Conservation (phyloP, 495 filamentous ascomycete species). For the Podospora pseudocomata region DNA sequence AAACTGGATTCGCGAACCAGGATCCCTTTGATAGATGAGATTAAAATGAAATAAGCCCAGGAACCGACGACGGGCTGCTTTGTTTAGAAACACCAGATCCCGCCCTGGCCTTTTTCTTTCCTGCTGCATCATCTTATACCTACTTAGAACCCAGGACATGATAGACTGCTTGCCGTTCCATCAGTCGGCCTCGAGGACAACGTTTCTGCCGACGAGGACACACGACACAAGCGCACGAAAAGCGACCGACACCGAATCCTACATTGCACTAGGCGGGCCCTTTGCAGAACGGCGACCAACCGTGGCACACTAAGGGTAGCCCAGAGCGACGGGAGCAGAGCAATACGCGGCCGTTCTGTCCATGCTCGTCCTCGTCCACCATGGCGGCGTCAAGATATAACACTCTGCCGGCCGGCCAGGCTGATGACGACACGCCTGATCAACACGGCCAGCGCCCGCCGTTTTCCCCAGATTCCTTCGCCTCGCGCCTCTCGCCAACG, state of each 20-base stretch:
- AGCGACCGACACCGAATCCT: conserved; percentile 9
- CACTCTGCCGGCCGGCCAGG: conserved; percentile 25
- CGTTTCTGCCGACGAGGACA: not conserved
- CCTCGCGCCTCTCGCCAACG: conserved; percentile 20
- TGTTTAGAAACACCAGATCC: not conserved
- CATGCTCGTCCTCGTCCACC: conserved; percentile 14
- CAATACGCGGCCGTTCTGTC: not conserved
- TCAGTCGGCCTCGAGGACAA: not conserved
- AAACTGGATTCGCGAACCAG: conserved; percentile 1
- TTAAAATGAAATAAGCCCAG: conserved; percentile 7
- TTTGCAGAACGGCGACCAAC: conserved; percentile 3
- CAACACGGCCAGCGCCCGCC: not conserved
- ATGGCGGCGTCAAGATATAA: conserved; percentile 36
- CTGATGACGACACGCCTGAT: conserved; percentile 24
- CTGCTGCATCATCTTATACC: not conserved
- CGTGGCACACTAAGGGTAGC: not conserved
- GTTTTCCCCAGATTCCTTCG: conserved; percentile 9
- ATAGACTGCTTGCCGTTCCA: not conserved
- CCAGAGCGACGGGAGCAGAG: no score
- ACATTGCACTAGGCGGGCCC: conserved; percentile 10
- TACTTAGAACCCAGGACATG: no score
- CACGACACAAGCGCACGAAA: not conserved
- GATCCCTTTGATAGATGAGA: conserved; percentile 12
- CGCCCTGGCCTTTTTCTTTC: not conserved
- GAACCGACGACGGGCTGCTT: not conserved